Base-by-base conservation (phyloP, 768 basidiomycete species). In the Scleroderma bovista region DNA sequence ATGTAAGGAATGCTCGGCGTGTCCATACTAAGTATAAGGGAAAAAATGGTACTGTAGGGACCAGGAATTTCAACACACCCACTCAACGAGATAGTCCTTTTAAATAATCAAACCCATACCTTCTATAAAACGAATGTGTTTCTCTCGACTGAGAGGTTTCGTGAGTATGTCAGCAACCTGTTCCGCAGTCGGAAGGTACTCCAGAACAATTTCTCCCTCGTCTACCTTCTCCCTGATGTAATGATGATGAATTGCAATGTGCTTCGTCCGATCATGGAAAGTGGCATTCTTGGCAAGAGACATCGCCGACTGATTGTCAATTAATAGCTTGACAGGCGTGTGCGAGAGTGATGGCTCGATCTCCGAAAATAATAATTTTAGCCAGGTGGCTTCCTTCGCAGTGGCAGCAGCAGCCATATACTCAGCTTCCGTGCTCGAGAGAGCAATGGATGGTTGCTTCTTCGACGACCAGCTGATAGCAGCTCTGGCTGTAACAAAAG, bases 361-460 rank as follows among this genome's bases (percentile, higher is more conserved):
- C n/a, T 52, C 64, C 3, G 15, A 3, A 9, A 65, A 32, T 1
- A 66, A 44, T 11, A 44, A 7, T 3, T 60, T 44, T 2, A 69
- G 37, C 67, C 66, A 70, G 5, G 69, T 36, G 1, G 51, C 52
- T 44, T 50, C 49, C 15, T 50, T 69, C 53, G 22, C 55, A 38
- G n/a, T n/a, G n/a, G 23, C 52, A 43, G 5, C 69, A 58, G 17
- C 61, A 3, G 75, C 72, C 38, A 75, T 69, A 52, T 77, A 76
- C 55, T 79, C 75, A 3, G 75, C 70, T 56, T 77, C 71, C 9
- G 58, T 56, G 2, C 63, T 63, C 2, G 68, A 69, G 1, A 61
- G 52, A 8, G 64, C 56, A n/a, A 64, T 56, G 2, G 42, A 44
- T 9, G 44, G 17, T 9, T 50, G 43, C 16, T 44, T 45, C 12